Percentiles rank a stretch among this genome's conserved stretches.
Evolutionary conservation across 208 protist genomes (phyloP).

Genomic region (Acanthamoeba sp.): DNA sequence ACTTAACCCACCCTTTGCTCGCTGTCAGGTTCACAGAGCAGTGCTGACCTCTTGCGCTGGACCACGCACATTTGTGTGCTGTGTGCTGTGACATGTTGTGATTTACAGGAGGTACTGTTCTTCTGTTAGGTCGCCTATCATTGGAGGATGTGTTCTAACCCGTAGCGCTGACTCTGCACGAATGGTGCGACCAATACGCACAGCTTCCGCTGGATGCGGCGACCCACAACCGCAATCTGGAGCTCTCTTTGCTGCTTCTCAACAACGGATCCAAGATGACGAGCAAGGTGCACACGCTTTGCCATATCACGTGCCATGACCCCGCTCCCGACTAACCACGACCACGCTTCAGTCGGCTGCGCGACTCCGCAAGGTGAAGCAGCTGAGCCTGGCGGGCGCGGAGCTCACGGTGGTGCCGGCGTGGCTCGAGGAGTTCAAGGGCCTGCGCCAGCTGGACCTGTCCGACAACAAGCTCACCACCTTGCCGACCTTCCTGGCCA

Average conservation of each 20-base stretch:
- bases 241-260: not conserved
- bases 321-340: not conserved
- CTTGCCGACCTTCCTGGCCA: constrained; percentile 8
- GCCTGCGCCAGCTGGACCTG: constrained; percentile 31
- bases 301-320: not conserved
- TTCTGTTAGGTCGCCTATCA: too few relatives aligned
- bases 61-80: too few relatives aligned
- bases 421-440: constrained; percentile 58
- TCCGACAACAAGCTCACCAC: constrained; percentile 29
- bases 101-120: not conserved
- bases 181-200: not conserved
- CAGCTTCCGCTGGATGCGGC: constrained; percentile 1
- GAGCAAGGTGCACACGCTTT: not conserved
- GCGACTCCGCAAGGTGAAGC: not conserved
- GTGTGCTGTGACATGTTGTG: not conserved
- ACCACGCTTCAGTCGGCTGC: not conserved
- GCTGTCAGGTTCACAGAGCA: too few relatives aligned
- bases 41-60: not conserved
- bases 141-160: not conserved
- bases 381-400: not conserved
- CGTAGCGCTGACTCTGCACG: not conserved
- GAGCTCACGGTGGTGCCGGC: constrained; percentile 16
- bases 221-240: not conserved
- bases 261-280: constrained; percentile 3
- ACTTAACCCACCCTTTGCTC: too few relatives aligned